Evolutionary conservation across 2,329 filamentous ascomycete genomes (phyloP), one percentile per base, ranked within the genome.

Genomic region (Epicoccum nigrum): DNA sequence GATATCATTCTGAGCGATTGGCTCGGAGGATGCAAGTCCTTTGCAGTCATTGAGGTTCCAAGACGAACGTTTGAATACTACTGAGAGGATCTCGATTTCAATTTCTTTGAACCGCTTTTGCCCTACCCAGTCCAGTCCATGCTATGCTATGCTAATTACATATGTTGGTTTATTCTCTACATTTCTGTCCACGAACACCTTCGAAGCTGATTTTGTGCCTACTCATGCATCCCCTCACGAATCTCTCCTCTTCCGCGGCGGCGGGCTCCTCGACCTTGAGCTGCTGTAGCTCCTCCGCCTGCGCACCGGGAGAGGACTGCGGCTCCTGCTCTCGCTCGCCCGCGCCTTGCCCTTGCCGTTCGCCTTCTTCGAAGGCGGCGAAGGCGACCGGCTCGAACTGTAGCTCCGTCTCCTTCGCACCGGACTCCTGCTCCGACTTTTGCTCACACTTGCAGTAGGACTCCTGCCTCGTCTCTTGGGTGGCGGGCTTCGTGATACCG

Each of bases 401-500:
- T 42, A 38, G 37, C 49, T 45, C 2, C 42, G 13, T 11, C 38
- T 38, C 45, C 34, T 40, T 2, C 44, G 32, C 4, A 51, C 34
- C 1, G 55, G 52, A 19, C 43, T 54, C 19, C 45, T 27, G 28
- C 28, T 30, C 7, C 28, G 28, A 17, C 53, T 50, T 16, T 34
- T 46, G 12, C 39, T 53, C 8, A 42, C 46, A n/a, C 48, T 55
- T 7, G 51, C 38, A 33, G 33, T 59, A n/a, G 47, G 48, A 43
- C 43, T 55, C 40, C 49, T 47, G 9, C 43, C 49, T 25, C 45
- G 44, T 12, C 59, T 58, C 15, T 52, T 51, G 2, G 56, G 52
- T 13, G 60, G 63, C 3, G 65, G 49, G 13, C 49, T 37, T 7
- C 54, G 51, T 4, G 59, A 63, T 4, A 51, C 40, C 1, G 63